Evolutionary conservation across 2,329 filamentous ascomycete species (phyloP).

Genomic region (Diatrype stigma): DNA sequence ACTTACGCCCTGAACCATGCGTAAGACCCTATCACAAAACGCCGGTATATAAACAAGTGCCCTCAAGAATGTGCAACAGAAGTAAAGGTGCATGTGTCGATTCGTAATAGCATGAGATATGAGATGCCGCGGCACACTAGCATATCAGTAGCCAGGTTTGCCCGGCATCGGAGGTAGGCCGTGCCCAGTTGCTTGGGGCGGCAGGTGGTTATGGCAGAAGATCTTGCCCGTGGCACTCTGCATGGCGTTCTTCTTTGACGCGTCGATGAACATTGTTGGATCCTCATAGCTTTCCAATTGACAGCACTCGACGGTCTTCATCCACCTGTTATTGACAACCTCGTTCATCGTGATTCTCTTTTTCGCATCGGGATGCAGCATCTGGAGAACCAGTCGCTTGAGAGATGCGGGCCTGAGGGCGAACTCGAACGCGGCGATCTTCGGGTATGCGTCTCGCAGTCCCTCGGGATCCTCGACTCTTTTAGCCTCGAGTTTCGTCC

Average conservation of each 20-base stretch:
- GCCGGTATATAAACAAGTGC: not conserved
- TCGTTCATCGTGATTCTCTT: slow-evolving; percentile 67
- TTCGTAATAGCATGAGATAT: not conserved
- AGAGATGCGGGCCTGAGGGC: slow-evolving; percentile 63
- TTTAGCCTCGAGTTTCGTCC: slow-evolving; percentile 62
- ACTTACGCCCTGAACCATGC: not conserved
- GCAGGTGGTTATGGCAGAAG: slow-evolving; percentile 56
- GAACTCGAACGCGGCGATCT: slow-evolving; percentile 60
- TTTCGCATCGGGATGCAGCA: slow-evolving; percentile 75
- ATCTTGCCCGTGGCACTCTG: slow-evolving; percentile 45
- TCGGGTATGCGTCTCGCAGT: slow-evolving; percentile 59
- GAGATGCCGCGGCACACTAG: not conserved
- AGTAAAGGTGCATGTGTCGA: not conserved
- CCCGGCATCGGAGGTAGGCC: slow-evolving; percentile 54
- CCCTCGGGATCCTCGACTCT: slow-evolving; percentile 34
- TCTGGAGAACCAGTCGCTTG: slow-evolving; percentile 68
- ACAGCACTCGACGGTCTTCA: slow-evolving; percentile 75
- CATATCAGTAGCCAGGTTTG: slow-evolving; percentile 47
- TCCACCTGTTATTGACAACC: slow-evolving; percentile 65
- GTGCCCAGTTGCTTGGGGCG: slow-evolving; percentile 39
- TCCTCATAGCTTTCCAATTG: slow-evolving; percentile 66
- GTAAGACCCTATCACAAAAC: not conserved
- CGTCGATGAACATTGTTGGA: slow-evolving; percentile 56
- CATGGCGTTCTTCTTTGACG: slow-evolving; percentile 49
- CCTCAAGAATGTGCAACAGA: not conserved